Percentiles rank a stretch among this genome's conserved stretches.
These are phyloP conservation scores for Yamadazyma ubonensis DNA, from an alignment of 805 yeast species.

Conservation along the genomic window DNA sequence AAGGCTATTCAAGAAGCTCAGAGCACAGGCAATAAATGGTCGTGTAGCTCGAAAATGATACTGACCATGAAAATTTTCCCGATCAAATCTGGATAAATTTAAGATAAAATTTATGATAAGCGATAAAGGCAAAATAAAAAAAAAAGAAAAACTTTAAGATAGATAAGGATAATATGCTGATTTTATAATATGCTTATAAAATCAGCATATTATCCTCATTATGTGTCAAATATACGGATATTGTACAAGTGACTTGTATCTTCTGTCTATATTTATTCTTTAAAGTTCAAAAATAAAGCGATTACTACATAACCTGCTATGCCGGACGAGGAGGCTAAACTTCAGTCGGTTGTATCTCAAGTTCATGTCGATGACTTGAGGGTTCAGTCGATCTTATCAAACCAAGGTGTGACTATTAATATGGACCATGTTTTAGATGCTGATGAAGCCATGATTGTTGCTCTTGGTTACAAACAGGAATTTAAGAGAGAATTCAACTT, in stretches of 20 bases:
- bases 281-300: background rate
- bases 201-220: no score
- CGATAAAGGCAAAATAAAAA: slow-evolving; percentile 3
- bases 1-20: no score
- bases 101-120: background rate
- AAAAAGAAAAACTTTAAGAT: background rate
- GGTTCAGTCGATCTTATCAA: slow-evolving; percentile 40
- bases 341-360: slow-evolving; percentile 23
- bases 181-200: no score
- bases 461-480: slow-evolving; percentile 64
- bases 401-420: slow-evolving; percentile 35
- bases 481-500: slow-evolving; percentile 58
- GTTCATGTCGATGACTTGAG: slow-evolving; percentile 37
- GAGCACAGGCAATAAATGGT: no score
- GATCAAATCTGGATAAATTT: no score
- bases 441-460: slow-evolving; percentile 55
- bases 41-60: no score
- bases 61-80: no score
- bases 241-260: no score
- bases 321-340: slow-evolving; percentile 12
- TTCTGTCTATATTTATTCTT: no score
- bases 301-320: slow-evolving; percentile 1
- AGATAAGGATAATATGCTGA: background rate
- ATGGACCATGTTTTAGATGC: slow-evolving; percentile 48
- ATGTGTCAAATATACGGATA: no score